Evolutionary conservation across 345 rosid species (phyloP), one percentile per base, ranked within the genome.

Genomic region (Salix dunnii): DNA sequence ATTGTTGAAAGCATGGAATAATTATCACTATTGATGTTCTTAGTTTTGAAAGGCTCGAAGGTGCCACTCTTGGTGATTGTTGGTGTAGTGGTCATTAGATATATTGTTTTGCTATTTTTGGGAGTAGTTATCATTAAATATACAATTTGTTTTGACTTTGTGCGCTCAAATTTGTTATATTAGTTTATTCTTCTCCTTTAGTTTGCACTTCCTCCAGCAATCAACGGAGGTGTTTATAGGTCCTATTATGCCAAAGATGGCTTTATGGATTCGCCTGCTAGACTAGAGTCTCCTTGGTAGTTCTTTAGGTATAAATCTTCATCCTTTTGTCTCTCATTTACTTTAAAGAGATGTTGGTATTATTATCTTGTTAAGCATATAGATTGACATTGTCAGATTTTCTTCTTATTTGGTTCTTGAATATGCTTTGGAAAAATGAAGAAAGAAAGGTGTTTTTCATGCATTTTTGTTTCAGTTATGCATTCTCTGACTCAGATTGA

Each of bases 241-340:
- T 86, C 91, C 88, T 86, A 80, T 62, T 91, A 91, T 74, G 92
- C 98, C 33, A 84, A 88, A 81, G 92, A 93, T 76, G 96, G 95
- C n/a, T 91, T 92, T 30, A 53, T 93, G 53, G 82, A 87, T 74
- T 70, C 86, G 74, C 92, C 97, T 42, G 72, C 77, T 0, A 84
- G 87, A 5, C 67, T 90, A 75, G 79, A 90, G 23, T 92, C 97
- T 80, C 99, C 99, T 7, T 96, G 99, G 99, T 89, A 96, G 76
- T 87, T 93, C 83, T 84, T 96, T 65, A 86, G 94, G 99, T 90
- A 71, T 43, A 68, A 6, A 13, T 25, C 33, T 17, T 55, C 27
- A 31, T 11, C 31, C n/a, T 61, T 46, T 63, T 36, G 21, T 7
- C 61, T 53, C 9, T 10, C 30, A 18, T 77, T 30, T 40, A 6